Percentiles rank a stretch among this genome's conserved stretches.
Conservation (phyloP, 164 flowering plant species). For the Malania oleifera region DNA sequence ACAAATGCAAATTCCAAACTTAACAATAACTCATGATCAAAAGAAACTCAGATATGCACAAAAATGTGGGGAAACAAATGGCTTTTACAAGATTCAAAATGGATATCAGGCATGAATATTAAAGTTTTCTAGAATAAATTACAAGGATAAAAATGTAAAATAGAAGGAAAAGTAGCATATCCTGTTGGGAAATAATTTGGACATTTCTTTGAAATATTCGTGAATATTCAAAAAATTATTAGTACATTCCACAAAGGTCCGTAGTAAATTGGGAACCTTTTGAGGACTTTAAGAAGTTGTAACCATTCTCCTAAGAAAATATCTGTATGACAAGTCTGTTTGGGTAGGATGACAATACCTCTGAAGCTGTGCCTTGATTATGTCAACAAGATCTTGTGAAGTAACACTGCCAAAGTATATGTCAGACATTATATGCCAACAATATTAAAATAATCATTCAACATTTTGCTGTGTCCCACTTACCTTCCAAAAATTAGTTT, state of each 20-base stretch:
- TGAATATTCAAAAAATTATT: too few species aligned
- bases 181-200: background rate
- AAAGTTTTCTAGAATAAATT: too few species aligned
- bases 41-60: background rate
- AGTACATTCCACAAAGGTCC: too few species aligned
- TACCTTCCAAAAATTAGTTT: slow-evolving; percentile 91
- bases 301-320: background rate
- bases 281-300: background rate
- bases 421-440: slow-evolving; percentile 11
- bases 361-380: slow-evolving; percentile 88
- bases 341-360: slow-evolving; percentile 40
- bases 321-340: slow-evolving; percentile 1
- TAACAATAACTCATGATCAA: background rate
- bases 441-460: background rate
- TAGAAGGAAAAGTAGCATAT: background rate
- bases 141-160: background rate
- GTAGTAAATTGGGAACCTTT: background rate
- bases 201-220: too few species aligned
- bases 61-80: too few species aligned
- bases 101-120: too few species aligned
- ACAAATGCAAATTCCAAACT: too few species aligned
- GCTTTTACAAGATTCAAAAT: too few species aligned
- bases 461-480: slow-evolving; percentile 19
- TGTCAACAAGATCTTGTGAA: slow-evolving; percentile 91
- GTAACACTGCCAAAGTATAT: slow-evolving; percentile 57